Base-by-base conservation (phyloP, 1,284 basidiomycete species). In the Tilletia indica region DNA sequence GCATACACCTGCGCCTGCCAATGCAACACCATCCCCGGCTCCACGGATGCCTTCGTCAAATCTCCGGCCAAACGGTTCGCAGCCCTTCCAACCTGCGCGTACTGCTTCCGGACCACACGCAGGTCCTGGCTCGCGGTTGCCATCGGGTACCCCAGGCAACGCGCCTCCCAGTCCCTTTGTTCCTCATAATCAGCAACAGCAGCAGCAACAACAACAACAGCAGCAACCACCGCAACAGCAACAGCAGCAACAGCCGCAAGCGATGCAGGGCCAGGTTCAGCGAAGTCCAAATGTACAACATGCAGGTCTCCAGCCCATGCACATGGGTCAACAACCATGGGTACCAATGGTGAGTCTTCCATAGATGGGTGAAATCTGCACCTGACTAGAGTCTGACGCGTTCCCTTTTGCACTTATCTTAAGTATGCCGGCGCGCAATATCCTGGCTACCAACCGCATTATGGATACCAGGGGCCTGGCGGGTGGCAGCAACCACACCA, bases 231-330 rank as follows among this genome's bases (percentile, higher is more conserved):
- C 14, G 36, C 54, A 58, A 19, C 54, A 58, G 21, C 54, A 58
- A 34, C 54, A 58, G 9, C 54, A 58, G 19, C 54, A 58, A 19
- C 54, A 58, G 54, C 31, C n/a, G 5, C 61, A n/a, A 19, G 31
- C 14, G 42, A 25, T 48, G 39, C 66, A 45, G 42, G 45, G 48
- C 31, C 66, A 68, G 42, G 45, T 51, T 31, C 66, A 48, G 25
- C 72, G 79, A n/a, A 78, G 78, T 11, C 80, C 80, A 61, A 79
- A 78, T 70, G 72, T 80, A 70, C 73, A 72, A 56, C 75, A 78
- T 61, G 73, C 77, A 38, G 73, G 73, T 45, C 80, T 80, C 78
- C 79, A 79, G 70, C 74, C 73, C 14, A 79, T 79, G 77, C 78
- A 78, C 68, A 71, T 71, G 25, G n/a, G 25, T 36, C 72, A 71